Conservation (phyloP, 257 asterid species). For the Leptodermis oblonga region DNA sequence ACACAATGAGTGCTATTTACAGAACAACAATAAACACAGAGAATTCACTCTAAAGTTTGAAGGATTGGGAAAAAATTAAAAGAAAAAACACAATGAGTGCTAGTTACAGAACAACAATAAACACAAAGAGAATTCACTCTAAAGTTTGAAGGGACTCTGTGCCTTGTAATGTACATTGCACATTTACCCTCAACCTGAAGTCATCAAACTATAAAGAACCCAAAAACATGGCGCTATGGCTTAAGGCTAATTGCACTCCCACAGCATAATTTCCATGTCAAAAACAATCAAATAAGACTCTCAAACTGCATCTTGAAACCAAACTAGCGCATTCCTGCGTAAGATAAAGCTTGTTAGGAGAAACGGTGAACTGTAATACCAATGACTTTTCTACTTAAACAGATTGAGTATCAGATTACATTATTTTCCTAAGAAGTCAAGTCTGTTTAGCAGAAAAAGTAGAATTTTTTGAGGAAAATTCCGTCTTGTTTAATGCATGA, state of each 20-base stretch:
- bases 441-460: background rate
- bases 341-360: no score
- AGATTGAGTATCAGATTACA: no score
- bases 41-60: no score
- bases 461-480: background rate
- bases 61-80: no score
- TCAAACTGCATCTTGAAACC: background rate
- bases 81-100: no score
- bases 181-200: background rate
- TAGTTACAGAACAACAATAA: background rate
- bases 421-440: no score
- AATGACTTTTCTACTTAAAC: no score
- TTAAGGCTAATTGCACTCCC: background rate
- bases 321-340: slow-evolving; percentile 8
- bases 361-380: no score
- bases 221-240: slow-evolving; percentile 6
- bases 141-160: background rate
- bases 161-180: no score
- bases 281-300: background rate
- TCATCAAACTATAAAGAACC: background rate
- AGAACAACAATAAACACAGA: no score
- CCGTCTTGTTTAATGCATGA: background rate
- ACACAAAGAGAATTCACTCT: background rate
- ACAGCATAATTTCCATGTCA: background rate
- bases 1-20: no score